phyloP scores from a whole-genome alignment of 257 asterid species.

The Jasminum sambac region DNA sequence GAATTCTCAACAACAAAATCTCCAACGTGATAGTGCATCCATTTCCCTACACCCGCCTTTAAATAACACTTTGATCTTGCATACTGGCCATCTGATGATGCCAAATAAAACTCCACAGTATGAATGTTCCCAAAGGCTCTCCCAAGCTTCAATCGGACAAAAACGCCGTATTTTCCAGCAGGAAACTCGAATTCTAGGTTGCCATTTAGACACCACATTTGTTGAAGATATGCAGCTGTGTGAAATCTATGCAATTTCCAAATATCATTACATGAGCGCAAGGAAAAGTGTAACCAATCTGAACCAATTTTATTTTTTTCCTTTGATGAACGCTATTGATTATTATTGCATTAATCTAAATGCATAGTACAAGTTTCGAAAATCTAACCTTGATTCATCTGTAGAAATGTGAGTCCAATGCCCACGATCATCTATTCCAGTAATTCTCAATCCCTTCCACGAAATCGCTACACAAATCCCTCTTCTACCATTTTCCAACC shows the following conservation, averaged over 20 bases:
- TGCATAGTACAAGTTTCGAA: neutral
- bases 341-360: neutral
- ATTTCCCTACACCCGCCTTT: slow-evolving; percentile 37
- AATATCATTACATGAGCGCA: neutral
- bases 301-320: neutral
- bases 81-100: slow-evolving; percentile 37
- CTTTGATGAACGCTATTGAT: neutral
- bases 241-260: slow-evolving; percentile 33
- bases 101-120: slow-evolving; percentile 49
- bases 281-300: neutral
- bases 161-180: slow-evolving; percentile 45
- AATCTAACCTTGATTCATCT: slow-evolving; percentile 54
- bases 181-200: slow-evolving; percentile 56
- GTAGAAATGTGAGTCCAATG: slow-evolving; percentile 50
- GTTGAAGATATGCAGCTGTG: slow-evolving; percentile 48
- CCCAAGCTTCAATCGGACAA: slow-evolving; percentile 49
- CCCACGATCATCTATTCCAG: slow-evolving; percentile 56
- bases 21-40: slow-evolving; percentile 53
- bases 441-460: slow-evolving; percentile 62
- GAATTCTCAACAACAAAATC: slow-evolving; percentile 49
- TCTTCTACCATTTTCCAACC: slow-evolving; percentile 52
- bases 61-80: slow-evolving; percentile 30
- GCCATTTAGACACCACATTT: slow-evolving; percentile 72
- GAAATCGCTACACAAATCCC: slow-evolving; percentile 51
- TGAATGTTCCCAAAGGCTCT: slow-evolving; percentile 34